Percentiles rank a stretch among this genome's conserved stretches.
phyloP scores from a whole-genome alignment of 2,329 filamentous ascomycete genomes.

The Chaetomium sp. region DNA sequence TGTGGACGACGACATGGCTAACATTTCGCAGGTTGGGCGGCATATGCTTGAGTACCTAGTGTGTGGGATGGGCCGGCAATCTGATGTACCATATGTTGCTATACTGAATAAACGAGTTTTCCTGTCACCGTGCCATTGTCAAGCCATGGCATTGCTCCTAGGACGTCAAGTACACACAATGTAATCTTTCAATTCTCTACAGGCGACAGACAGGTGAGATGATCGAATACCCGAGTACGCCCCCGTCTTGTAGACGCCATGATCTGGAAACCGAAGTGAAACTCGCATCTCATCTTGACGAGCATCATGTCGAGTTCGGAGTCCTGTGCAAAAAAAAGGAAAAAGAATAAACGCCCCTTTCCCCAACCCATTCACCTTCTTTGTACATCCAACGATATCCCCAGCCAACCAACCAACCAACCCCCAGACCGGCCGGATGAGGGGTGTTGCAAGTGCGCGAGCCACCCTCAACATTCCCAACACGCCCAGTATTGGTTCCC shows the following conservation, averaged over 20 bases:
- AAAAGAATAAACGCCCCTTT: not conserved
- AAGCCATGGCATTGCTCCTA: not conserved
- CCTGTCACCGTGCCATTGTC: not conserved
- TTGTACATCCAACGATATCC: conserved; percentile 1
- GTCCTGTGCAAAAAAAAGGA: not conserved
- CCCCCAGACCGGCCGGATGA: not conserved
- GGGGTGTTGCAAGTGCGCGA: not conserved
- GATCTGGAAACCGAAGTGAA: not conserved
- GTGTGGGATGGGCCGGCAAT: not conserved
- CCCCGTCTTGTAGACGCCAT: not conserved
- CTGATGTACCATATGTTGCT: not conserved
- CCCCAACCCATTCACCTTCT: not conserved
- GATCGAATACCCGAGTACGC: not conserved
- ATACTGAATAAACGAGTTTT: not conserved
- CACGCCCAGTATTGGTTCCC: not conserved
- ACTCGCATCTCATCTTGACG: not conserved
- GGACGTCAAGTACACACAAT: not conserved
- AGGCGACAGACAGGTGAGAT: not conserved
- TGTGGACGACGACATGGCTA: conserved; percentile 9
- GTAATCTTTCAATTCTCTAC: not conserved
- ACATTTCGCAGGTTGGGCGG: conserved; percentile 46
- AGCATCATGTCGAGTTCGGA: not conserved
- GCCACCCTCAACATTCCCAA: not conserved
- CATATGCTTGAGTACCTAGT: conserved; percentile 47
- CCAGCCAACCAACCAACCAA: not conserved